Evolutionary conservation across 495 filamentous ascomycete species (phyloP), one percentile per base, ranked within the genome.

Genomic region (Penicillium tannophilum): DNA sequence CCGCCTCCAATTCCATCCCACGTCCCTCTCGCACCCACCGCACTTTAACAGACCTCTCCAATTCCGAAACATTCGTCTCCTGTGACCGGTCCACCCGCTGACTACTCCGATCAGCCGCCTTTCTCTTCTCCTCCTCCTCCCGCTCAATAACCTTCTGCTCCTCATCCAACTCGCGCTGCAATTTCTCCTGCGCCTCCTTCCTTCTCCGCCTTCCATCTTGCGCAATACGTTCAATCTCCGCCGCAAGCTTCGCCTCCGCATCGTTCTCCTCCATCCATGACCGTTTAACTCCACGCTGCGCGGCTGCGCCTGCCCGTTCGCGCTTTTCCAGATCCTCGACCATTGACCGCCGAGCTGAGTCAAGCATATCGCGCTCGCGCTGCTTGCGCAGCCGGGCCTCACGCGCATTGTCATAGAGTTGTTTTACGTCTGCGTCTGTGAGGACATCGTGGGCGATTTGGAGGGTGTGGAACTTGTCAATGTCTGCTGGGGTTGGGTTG

Each of bases 381-480:
- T 84, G 76, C 67, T 82, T 84, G 61, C 84, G 83, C 61, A 82
- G 63, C 44, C 83, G 76, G 35, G 88, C 87, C 58, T 81, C 79
- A 10, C 89, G 78, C 59, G 85, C 86, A 72, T 83, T 85, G 66
- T 93, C 88, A 69, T 93, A 93, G 35, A 86, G 76, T 54, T 82
- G 77, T 31, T 84, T 83, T 8, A 85, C 72, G 0, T 78, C 75
- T 0, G 84, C 75, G 61, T 91, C 86, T 1, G 81, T 82, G 42
- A 92, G 82, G 0, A 92, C 82, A 74, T 91, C 88, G 75, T 88
- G 81, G 35, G 87, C 89, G 60, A 89, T 84, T 47, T 85, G 83
- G 16, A 90, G 78, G n/a, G 86, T 78, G 63, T 91, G 86, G 69
- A 92, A 93, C 65, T 84, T 89, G 56, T 89, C 87, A 58, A 85